Evolutionary conservation across 176 grass and related monocot species (phyloP).

Genomic region (Bothriochloa decipiens): DNA sequence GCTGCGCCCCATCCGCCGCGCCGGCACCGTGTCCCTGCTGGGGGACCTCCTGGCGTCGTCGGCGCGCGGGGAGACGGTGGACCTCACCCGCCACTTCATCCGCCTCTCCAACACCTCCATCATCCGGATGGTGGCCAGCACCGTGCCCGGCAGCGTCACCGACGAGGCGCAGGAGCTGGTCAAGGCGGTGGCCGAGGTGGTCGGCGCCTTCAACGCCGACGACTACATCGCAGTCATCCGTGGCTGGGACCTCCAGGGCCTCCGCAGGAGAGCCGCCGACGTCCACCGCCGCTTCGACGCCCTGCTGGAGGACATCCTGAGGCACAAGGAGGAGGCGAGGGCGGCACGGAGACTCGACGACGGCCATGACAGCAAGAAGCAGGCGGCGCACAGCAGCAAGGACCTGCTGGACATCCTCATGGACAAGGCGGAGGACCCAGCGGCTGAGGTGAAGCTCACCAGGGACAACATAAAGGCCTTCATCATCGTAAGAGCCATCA

Average conservation of each 20-base stretch:
- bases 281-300: constrained; percentile 64
- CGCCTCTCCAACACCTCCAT: constrained; percentile 57
- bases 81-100: constrained; percentile 61
- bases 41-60: not conserved
- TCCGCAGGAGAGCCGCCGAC: constrained; percentile 47
- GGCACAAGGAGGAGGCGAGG: constrained; percentile 51
- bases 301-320: constrained; percentile 65
- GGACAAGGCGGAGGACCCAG: constrained; percentile 50
- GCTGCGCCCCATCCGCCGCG: constrained; percentile 55
- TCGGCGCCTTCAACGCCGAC: constrained; percentile 58
- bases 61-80: not conserved
- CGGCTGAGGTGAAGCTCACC: constrained; percentile 64
- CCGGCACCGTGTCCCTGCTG: constrained; percentile 41
- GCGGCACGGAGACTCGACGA: not conserved
- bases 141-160: constrained; percentile 34
- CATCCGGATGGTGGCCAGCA: constrained; percentile 59
- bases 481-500: constrained; percentile 54
- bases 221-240: constrained; percentile 64
- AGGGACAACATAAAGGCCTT: constrained; percentile 76
- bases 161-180: constrained; percentile 59
- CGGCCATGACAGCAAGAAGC: not conserved
- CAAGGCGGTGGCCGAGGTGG: constrained; percentile 60
- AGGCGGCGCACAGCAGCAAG: constrained; percentile 35
- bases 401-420: constrained; percentile 77
- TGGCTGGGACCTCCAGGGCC: constrained; percentile 70